Percentiles rank a stretch among this genome's conserved stretches.
Evolutionary conservation across 352 stramenopile genomes (phyloP).

Genomic region (Globisporangium acanthophoron): DNA sequence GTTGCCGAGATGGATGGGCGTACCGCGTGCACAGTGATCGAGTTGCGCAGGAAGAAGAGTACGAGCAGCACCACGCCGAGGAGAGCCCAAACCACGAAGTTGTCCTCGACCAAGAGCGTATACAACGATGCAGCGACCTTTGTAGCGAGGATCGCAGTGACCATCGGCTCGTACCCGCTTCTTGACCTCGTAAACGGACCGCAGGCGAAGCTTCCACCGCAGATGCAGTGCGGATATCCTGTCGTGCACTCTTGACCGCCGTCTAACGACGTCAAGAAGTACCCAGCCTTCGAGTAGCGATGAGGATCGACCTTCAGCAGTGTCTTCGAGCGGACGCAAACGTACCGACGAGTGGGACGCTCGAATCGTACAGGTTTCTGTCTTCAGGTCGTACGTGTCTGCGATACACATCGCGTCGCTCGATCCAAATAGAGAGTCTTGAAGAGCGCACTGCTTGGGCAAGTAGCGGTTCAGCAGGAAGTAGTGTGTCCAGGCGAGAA

Average conservation of each 20-base stretch:
- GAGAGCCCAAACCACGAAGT: slow-evolving; percentile 32
- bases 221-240: slow-evolving; percentile 62
- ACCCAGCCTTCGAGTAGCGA: slow-evolving; percentile 20
- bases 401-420: slow-evolving; percentile 20
- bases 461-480: slow-evolving; percentile 42
- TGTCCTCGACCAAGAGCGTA: slow-evolving; percentile 26
- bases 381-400: slow-evolving; percentile 23
- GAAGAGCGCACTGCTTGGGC: slow-evolving; percentile 51
- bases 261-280: slow-evolving; percentile 27
- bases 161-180: slow-evolving; percentile 40
- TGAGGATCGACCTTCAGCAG: neutral
- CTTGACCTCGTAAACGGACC: slow-evolving; percentile 41
- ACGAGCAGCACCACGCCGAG: slow-evolving; percentile 26
- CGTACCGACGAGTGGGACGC: slow-evolving; percentile 27
- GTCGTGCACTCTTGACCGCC: slow-evolving; percentile 22
- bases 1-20: neutral
- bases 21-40: slow-evolving; percentile 42
- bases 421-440: slow-evolving; percentile 29
- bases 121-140: slow-evolving; percentile 29
- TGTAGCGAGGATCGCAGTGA: slow-evolving; percentile 22
- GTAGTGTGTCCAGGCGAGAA: slow-evolving; percentile 53
- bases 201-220: slow-evolving; percentile 33
- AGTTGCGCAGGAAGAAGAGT: slow-evolving; percentile 53
- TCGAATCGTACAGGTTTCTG: slow-evolving; percentile 30
- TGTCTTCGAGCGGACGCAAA: no score